Evolutionary conservation across 352 stramenopile species (phyloP).

Genomic region (Globisporangium camurandrum): DNA sequence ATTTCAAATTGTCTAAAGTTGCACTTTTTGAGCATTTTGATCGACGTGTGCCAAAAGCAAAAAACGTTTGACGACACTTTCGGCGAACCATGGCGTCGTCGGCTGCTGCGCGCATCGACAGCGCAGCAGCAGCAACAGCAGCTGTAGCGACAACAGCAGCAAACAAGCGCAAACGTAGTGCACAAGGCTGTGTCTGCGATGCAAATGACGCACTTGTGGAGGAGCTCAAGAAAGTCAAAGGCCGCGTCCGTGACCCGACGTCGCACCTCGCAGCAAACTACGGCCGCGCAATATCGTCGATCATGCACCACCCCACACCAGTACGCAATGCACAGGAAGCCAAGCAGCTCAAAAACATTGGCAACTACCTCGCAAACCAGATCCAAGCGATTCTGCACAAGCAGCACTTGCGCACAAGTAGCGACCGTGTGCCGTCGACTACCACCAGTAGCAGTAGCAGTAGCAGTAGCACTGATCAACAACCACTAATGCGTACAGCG

Average conservation of each 20-base stretch:
- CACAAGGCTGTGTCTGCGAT: constrained; percentile 38
- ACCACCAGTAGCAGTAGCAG: not conserved
- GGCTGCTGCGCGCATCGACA: too few relatives aligned
- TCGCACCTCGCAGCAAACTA: constrained; percentile 65
- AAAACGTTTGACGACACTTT: too few relatives aligned
- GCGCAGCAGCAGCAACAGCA: not conserved
- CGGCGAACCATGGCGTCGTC: too few relatives aligned
- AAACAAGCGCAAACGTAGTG: constrained; percentile 36
- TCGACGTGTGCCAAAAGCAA: too few relatives aligned
- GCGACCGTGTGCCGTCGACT: not conserved
- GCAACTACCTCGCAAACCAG: constrained; percentile 84
- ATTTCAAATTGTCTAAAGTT: too few relatives aligned
- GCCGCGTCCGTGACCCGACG: constrained; percentile 41
- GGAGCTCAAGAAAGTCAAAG: constrained; percentile 52
- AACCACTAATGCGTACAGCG: too few relatives aligned
- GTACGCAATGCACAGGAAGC: constrained; percentile 48
- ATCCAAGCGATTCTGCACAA: constrained; percentile 72
- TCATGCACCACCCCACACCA: constrained; percentile 38
- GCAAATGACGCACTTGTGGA: constrained; percentile 68
- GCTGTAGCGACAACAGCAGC: not conserved
- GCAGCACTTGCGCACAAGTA: constrained; percentile 6
- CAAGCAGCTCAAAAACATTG: constrained; percentile 62
- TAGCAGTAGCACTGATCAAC: not conserved
- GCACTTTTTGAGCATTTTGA: too few relatives aligned
- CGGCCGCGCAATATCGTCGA: constrained; percentile 52